Evolutionary conservation across 441 rosid species (phyloP), one percentile per base, ranked within the genome.

Genomic region (Bruguiera hainesii): DNA sequence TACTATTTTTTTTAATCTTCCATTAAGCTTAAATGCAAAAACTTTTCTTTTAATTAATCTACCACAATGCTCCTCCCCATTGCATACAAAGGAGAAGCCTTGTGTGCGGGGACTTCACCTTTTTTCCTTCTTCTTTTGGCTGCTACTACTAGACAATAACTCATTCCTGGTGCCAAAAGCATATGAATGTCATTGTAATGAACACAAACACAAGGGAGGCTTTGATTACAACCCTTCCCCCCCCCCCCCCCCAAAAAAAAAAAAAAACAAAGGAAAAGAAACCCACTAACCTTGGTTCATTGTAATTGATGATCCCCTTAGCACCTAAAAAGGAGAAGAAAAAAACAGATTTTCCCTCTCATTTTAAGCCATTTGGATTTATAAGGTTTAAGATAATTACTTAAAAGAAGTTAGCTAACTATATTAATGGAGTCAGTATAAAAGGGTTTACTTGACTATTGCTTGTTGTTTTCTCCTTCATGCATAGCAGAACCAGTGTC

Each of bases 281-380:
- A 28, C 66, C 37, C n/a, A 35, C 21, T 42, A 42, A 42, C 16
- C n/a, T 35, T 35, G 49, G 21, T 23, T 71, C 18, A 26, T 18
- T 30, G 51, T 35, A 7, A 39, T 60, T 51, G 2, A 35, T 42
- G 52, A 39, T 42, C 28, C 10, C 56, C 48, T 21, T 13, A 1
- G 4, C 15, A 3, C 15, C 49, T 52, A 28, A 6, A 15, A 52
- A 53, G 13, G 25, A 8, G 53, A 7, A 51, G 0, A 63, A 56
- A n/a, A 26, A 3, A 11, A 7, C 35, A 33, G 7, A 25, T 18
- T 10, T 51, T 2, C 26, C 20, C 51, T 42, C 46, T 28, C 11
- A 3, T 64, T 48, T 33, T 9, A 6, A 52, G 20, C 60, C 64
- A 56, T 57, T 69, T 26, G 28, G 64, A 62, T 23, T 37, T 63